Evolutionary conservation across 225 moss, liverwort and hornwort species (phyloP).

Genomic region (Asterella californica): DNA sequence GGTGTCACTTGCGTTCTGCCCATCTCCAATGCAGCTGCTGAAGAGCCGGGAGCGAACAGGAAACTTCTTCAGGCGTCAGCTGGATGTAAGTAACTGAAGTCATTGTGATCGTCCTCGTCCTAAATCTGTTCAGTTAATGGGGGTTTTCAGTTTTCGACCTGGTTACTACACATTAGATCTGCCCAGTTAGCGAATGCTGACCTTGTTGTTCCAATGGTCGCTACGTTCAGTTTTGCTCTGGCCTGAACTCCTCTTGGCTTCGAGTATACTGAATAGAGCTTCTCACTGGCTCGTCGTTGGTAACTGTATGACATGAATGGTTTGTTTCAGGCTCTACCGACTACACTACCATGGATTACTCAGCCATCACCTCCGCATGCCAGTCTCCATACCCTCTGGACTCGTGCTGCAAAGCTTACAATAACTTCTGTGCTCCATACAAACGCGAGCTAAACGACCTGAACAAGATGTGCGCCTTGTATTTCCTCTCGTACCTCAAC

Average conservation of each 20-base stretch:
- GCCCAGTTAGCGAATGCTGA: background rate
- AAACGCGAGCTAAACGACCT: slow-evolving; percentile 57
- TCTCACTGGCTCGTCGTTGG: too few relatives aligned
- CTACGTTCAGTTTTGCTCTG: background rate
- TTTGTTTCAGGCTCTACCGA: slow-evolving; percentile 27
- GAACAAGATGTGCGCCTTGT: slow-evolving; percentile 56
- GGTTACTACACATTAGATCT: background rate
- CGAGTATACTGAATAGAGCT: too few relatives aligned
- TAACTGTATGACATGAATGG: too few relatives aligned
- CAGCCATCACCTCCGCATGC: slow-evolving; percentile 50
- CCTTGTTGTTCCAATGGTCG: background rate
- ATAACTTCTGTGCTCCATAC: slow-evolving; percentile 43
- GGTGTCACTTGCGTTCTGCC: background rate
- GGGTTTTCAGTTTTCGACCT: too few relatives aligned
- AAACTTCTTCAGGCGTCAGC: slow-evolving; percentile 3
- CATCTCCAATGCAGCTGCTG: background rate
- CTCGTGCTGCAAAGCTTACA: slow-evolving; percentile 55
- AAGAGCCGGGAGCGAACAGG: background rate
- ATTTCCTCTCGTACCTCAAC: slow-evolving; percentile 58
- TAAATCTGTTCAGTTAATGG: background rate
- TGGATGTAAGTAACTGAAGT: slow-evolving; percentile 1
- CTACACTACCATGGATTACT: slow-evolving; percentile 48
- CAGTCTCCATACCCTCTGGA: slow-evolving; percentile 31
- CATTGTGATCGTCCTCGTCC: background rate
- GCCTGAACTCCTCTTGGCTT: too few relatives aligned